These are phyloP conservation scores for Fragilariopsis cylindrus DNA, from an alignment of 108 stramenopile species.

Conservation along the genomic window DNA sequence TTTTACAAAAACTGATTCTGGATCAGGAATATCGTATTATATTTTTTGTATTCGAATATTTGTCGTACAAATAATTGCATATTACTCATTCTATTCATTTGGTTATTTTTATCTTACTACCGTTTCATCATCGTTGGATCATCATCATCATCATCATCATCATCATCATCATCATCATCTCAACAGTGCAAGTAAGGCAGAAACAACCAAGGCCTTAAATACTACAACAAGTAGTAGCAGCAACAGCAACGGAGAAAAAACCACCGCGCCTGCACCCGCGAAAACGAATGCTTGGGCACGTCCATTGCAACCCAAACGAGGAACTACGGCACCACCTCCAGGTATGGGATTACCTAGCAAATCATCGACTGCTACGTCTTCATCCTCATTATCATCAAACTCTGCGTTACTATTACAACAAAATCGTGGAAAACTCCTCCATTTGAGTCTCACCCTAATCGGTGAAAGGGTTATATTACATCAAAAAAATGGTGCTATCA, in stretches of 20 bases:
- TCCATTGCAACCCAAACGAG: slow-evolving; percentile 25
- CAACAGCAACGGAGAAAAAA: neutral
- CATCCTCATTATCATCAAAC: neutral
- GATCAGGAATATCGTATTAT: slow-evolving; percentile 7
- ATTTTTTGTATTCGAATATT: slow-evolving; percentile 15
- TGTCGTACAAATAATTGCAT: neutral
- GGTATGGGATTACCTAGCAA: slow-evolving; percentile 43
- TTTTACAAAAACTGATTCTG: neutral
- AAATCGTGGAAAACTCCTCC: slow-evolving; percentile 66
- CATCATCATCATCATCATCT: neutral
- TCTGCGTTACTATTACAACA: neutral
- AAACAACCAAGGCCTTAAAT: slow-evolving; percentile 20
- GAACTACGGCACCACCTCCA: slow-evolving; percentile 40
- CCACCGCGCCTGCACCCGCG: slow-evolving; percentile 17
- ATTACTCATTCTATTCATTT: neutral
- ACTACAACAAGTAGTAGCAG: neutral
- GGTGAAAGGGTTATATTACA: slow-evolving; percentile 62
- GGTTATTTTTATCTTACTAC: neutral
- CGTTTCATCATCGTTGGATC: too few species aligned
- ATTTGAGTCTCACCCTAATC: slow-evolving; percentile 59
- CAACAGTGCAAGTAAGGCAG: slow-evolving; percentile 2
- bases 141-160: neutral
- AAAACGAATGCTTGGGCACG: slow-evolving; percentile 44
- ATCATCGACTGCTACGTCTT: slow-evolving; percentile 14
- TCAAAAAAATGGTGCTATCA: slow-evolving; percentile 53